These are phyloP conservation scores for Salix viminalis DNA, from an alignment of 345 rosid species.

Conservation along the genomic window DNA sequence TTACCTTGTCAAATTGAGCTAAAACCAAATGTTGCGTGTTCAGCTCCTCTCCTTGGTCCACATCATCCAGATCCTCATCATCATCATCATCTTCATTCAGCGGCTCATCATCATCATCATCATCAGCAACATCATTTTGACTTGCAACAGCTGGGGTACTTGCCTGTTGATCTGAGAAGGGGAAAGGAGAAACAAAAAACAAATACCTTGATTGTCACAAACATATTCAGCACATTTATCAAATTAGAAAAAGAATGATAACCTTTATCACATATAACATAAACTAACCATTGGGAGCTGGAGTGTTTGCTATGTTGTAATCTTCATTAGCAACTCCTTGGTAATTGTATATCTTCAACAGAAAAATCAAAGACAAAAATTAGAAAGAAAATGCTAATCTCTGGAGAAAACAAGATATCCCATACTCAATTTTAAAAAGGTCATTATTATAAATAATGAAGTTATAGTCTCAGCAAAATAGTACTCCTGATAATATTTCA, in stretches of 20 bases:
- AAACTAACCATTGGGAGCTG: slow-evolving; percentile 73
- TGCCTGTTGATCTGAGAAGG: slow-evolving; percentile 60
- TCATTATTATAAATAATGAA: not conserved
- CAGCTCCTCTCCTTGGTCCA: slow-evolving; percentile 82
- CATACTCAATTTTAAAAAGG: not conserved
- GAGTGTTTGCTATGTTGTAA: slow-evolving; percentile 77
- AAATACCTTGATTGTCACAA: not conserved
- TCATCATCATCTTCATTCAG: slow-evolving; percentile 92
- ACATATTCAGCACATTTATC: not conserved
- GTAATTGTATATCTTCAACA: slow-evolving; percentile 77
- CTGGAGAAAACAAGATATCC: not conserved
- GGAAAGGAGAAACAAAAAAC: slow-evolving; percentile 8
- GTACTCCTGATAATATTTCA: not conserved
- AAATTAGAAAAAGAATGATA: not conserved
- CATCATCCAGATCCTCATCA: slow-evolving; percentile 80
- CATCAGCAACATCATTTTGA: slow-evolving; percentile 53
- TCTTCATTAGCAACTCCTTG: slow-evolving; percentile 87
- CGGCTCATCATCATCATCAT: slow-evolving; percentile 82
- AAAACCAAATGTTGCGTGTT: slow-evolving; percentile 91
- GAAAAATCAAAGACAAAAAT: not conserved
- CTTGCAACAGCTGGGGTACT: slow-evolving; percentile 60
- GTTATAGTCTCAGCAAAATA: not conserved
- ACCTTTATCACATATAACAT: not conserved
- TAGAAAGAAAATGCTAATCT: not conserved
- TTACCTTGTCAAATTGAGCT: slow-evolving; percentile 98